These are phyloP conservation scores for Cystobasidium tubakii DNA, from an alignment of 768 basidiomycete genomes.

Conservation along the genomic window DNA sequence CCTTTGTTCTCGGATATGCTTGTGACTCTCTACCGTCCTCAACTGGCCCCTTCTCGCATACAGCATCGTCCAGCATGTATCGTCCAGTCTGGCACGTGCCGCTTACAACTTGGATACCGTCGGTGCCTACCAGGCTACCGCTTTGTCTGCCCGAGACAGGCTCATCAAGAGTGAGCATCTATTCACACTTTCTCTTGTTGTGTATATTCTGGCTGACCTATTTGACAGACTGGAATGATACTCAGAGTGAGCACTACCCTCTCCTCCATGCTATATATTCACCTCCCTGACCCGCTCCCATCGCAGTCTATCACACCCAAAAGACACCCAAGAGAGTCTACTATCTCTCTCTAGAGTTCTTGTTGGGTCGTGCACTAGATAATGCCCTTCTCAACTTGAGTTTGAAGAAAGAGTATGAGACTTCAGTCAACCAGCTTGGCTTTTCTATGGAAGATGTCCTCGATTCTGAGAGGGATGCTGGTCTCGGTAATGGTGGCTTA, in stretches of 20 bases:
- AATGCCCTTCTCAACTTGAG: conserved; percentile 81
- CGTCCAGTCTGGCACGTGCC: conserved; percentile 78
- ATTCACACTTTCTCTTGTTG: not conserved
- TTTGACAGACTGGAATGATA: conserved; percentile 31
- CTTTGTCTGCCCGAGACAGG: conserved; percentile 79
- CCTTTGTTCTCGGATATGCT: not conserved
- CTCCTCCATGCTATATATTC: not conserved
- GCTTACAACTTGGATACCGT: conserved; percentile 78
- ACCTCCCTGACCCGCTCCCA: not conserved
- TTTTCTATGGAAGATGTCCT: conserved; percentile 58
- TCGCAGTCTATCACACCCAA: conserved; percentile 48
- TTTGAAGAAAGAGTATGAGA: conserved; percentile 66
- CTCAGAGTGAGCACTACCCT: conserved; percentile 40
- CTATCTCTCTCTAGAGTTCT: conserved; percentile 90
- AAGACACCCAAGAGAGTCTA: conserved; percentile 55
- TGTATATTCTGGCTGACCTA: not conserved
- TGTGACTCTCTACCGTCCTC: not conserved
- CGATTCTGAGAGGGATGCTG: conserved; percentile 86
- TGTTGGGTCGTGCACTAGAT: conserved; percentile 54
- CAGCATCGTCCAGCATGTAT: conserved; percentile 38
- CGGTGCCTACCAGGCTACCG: conserved; percentile 86
- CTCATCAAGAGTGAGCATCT: conserved; percentile 49
- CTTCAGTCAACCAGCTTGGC: conserved; percentile 69
- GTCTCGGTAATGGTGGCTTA: conserved; percentile 82
- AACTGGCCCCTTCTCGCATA: not conserved